These are phyloP conservation scores for Passalora sequoiae DNA, from an alignment of 2,329 filamentous ascomycete species.

Conservation along the genomic window DNA sequence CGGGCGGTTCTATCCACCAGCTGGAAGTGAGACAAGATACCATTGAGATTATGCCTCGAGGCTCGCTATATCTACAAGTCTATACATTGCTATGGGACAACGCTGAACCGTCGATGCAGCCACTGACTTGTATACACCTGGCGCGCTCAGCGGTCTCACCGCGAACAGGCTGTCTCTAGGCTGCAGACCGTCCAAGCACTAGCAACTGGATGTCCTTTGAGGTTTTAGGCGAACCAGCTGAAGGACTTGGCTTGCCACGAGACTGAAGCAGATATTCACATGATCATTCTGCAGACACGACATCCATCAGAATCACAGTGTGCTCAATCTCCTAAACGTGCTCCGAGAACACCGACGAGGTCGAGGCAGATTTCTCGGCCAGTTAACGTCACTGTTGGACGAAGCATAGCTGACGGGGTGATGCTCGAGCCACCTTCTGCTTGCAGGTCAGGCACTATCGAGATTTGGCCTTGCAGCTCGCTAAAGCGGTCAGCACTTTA, in stretches of 20 bases:
- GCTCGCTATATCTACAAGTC: neutral
- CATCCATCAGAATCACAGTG: slow-evolving; percentile 10
- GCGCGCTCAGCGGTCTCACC: slow-evolving; percentile 16
- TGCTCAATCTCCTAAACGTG: slow-evolving; percentile 21
- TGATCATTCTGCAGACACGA: neutral
- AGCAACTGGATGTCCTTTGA: too few relatives aligned
- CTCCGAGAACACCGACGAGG: slow-evolving; percentile 17
- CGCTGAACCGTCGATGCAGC: too few relatives aligned
- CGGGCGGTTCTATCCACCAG: slow-evolving; percentile 43
- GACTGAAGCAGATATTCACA: neutral
- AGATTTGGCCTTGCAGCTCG: slow-evolving; percentile 16
- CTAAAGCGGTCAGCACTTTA: slow-evolving; percentile 21
- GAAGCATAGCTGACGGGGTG: slow-evolving; percentile 11
- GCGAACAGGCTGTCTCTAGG: slow-evolving; percentile 11
- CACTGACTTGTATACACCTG: too few relatives aligned
- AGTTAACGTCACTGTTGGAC: too few relatives aligned
- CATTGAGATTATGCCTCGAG: slow-evolving; percentile 31
- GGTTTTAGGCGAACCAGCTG: too few relatives aligned
- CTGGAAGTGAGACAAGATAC: slow-evolving; percentile 36
- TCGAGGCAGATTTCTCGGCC: slow-evolving; percentile 8
- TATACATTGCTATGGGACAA: too few relatives aligned
- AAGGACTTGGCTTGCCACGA: neutral
- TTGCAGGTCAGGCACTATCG: slow-evolving; percentile 12
- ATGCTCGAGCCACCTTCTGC: slow-evolving; percentile 13
- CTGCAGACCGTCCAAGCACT: too few relatives aligned